These are phyloP conservation scores for Phytophthora foliorum DNA, from an alignment of 352 stramenopile genomes.

Conservation along the genomic window DNA sequence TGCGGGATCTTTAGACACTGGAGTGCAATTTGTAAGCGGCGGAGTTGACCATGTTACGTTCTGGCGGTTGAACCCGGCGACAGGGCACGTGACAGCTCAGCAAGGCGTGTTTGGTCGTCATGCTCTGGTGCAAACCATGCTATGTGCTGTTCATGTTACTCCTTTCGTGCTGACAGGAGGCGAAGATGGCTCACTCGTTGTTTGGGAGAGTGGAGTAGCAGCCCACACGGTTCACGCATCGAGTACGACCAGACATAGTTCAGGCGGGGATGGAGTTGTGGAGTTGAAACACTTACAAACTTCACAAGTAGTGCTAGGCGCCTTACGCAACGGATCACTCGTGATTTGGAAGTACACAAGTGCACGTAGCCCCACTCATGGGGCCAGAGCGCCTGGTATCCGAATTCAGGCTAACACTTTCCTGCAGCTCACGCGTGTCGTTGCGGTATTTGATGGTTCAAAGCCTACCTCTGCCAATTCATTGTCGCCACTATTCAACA, in stretches of 20 bases:
- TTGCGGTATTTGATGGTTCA: conserved; percentile 24
- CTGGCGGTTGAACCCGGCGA: conserved; percentile 62
- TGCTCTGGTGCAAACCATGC: conserved; percentile 57
- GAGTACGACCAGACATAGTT: conserved; percentile 4
- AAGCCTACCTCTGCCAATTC: conserved; percentile 3
- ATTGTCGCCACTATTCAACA: conserved; percentile 18
- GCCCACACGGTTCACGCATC: conserved; percentile 45
- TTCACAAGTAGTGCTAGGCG: conserved; percentile 54
- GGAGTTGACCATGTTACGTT: conserved; percentile 79
- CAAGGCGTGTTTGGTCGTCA: conserved; percentile 75
- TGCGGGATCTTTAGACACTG: conserved; percentile 9
- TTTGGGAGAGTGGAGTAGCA: conserved; percentile 69
- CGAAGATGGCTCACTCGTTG: conserved; percentile 52
- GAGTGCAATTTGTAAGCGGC: conserved; percentile 63
- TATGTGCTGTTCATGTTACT: conserved; percentile 50
- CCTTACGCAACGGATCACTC: conserved; percentile 44
- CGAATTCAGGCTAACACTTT: conserved; percentile 43
- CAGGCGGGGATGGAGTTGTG: conserved; percentile 35
- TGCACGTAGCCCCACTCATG: conserved; percentile 17
- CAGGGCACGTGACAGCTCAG: conserved; percentile 57
- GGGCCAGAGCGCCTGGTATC: conserved; percentile 5
- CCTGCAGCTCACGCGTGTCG: conserved; percentile 38
- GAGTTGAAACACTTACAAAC: conserved; percentile 46
- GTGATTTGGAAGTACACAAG: conserved; percentile 44
- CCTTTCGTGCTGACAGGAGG: conserved; percentile 70